Percentiles rank a stretch among this genome's conserved stretches.
Evolutionary conservation across 495 filamentous ascomycete genomes (phyloP).

Genomic region (Penicillium paxilli): DNA sequence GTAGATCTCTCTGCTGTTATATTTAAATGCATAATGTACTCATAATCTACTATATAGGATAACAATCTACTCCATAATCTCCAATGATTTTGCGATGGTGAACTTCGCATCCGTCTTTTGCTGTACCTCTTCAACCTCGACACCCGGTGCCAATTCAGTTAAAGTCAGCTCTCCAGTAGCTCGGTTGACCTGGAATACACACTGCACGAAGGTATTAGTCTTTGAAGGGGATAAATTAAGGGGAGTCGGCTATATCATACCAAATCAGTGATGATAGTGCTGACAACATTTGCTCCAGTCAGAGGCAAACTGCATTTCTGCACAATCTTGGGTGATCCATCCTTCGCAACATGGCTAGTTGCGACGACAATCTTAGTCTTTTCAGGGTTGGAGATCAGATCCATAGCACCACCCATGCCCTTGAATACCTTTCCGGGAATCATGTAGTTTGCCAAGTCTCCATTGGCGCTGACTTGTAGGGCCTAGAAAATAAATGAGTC

Average conservation of each 20-base stretch:
- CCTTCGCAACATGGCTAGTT: constrained; percentile 89
- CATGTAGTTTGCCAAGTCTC: constrained; percentile 91
- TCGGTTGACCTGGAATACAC: constrained; percentile 87
- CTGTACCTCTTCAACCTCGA: constrained; percentile 82
- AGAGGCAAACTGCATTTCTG: constrained; percentile 82
- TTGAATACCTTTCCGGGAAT: constrained; percentile 87
- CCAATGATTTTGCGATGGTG: constrained; percentile 66
- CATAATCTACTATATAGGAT: no score
- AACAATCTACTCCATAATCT: constrained; percentile 73
- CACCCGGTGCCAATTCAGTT: constrained; percentile 80
- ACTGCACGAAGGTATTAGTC: constrained; percentile 24
- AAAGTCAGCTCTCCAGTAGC: constrained; percentile 70
- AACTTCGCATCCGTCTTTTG: constrained; percentile 84
- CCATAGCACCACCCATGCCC: constrained; percentile 96
- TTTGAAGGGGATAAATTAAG: not conserved
- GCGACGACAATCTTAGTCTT: constrained; percentile 89
- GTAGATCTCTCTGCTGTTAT: not conserved
- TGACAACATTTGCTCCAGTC: constrained; percentile 82
- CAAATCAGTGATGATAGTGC: constrained; percentile 89
- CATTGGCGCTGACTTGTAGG: constrained; percentile 80
- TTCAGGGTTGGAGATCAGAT: constrained; percentile 81
- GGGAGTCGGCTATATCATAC: no score
- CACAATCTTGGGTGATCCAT: constrained; percentile 85
- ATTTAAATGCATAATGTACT: not conserved
- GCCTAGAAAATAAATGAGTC: constrained; percentile 45